Evolutionary conservation across 768 basidiomycete species (phyloP), one percentile per base, ranked within the genome.

Genomic region (Agaricus blazei): DNA sequence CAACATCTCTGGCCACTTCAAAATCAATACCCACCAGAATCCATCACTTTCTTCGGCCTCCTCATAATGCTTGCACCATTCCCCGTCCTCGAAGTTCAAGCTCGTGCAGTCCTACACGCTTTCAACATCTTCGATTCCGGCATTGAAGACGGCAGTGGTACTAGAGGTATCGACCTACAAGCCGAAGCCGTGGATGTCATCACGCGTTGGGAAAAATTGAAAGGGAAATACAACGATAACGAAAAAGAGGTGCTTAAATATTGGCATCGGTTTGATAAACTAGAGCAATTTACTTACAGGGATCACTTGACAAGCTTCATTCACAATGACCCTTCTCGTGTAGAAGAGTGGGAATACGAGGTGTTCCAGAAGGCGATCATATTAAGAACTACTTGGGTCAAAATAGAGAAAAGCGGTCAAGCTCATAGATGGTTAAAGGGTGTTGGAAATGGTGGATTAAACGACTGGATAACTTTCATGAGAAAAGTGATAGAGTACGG

Each of bases 1-100:
- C 77, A 75, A 60, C 81, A 90, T 53, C 57, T 92, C 7, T 88
- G 90, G 62, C 90, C 90, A 0, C 59, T 91, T 56, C 76, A 74
- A 42, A 56, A 61, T 36, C 55, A 61, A 44, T 77, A 72, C 63
- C 84, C 75, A 1, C 71, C 75, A 1, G 64, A 74, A 1, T 77
- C 77, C 4, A 63, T 90, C 40, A 86, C 82, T 8, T 90, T 93
- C 67, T 71, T 88, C 49, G 82, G 88, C 2, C 77, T 91, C 9
- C 74, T 75, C 1, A 64, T 74, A 27, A 71, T 73, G 34, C 82
- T 90, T 24, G 77, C 77, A 0, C 93, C 93, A 2, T 79, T 95
- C 56, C 92, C 90, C 1, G 63, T 93, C 0, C 74, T 86, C 47
- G 91, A 97, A 67, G 82, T 81, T 0, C 94, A 96, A 68, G 85